A percentile compares a stretch with the other conserved stretches of the same genome.
Conservation (phyloP, 352 stramenopile genomes). For the Phytophthora pistaciae region DNA sequence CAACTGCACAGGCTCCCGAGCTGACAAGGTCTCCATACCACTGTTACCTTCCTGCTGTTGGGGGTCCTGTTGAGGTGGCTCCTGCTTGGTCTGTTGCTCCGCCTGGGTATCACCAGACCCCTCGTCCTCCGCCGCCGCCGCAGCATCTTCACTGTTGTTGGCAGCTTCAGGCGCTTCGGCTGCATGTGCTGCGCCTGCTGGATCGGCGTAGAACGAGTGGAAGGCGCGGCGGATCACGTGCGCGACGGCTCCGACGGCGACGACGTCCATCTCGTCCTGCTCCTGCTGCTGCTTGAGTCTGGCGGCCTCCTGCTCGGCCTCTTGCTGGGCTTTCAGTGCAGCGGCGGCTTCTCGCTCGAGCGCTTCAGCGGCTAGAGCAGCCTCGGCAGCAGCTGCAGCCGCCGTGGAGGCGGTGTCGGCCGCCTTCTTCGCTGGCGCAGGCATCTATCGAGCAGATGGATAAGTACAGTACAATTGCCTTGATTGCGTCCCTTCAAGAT, state of each 20-base stretch:
- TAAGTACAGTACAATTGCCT: not conserved
- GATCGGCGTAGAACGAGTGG: slow-evolving; percentile 54
- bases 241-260: slow-evolving; percentile 73
- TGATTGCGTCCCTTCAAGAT: not conserved
- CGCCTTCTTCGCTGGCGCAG: slow-evolving; percentile 17
- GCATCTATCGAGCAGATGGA: not conserved
- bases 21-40: too few relatives aligned
- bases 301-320: slow-evolving; percentile 14
- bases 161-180: not conserved
- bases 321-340: slow-evolving; percentile 21
- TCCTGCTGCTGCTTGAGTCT: slow-evolving; percentile 22
- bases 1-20: not conserved
- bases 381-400: slow-evolving; percentile 15
- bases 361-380: slow-evolving; percentile 8
- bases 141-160: not conserved
- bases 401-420: slow-evolving; percentile 7
- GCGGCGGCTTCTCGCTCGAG: slow-evolving; percentile 14
- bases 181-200: not conserved
- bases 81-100: slow-evolving; percentile 6
- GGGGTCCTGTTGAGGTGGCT: not conserved
- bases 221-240: slow-evolving; percentile 85
- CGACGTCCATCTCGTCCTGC: slow-evolving; percentile 61
- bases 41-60: too few relatives aligned
- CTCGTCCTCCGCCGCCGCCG: not conserved
- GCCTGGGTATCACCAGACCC: not conserved